Base-by-base conservation (phyloP, 805 yeast genomes). In the Wickerhamomyces pijperi region DNA sequence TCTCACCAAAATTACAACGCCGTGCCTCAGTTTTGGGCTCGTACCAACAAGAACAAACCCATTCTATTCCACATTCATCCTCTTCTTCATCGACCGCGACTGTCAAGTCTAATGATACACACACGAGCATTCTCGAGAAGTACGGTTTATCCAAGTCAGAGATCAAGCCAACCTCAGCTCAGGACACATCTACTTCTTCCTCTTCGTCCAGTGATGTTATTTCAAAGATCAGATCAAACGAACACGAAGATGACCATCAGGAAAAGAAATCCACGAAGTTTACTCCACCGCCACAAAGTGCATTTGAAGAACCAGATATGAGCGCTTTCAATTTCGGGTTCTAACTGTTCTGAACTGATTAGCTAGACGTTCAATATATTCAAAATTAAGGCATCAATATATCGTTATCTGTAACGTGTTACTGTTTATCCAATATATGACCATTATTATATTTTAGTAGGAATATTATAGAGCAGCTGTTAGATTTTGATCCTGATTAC, bases 241-340 rank as follows among this genome's bases (percentile, higher is more conserved):
- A 2, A 39, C 42, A 40, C 4, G 40, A 45, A 13, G 41, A 44
- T 2, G 46, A 21, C 2, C 36, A 33, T 11, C 34, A 36, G 17
- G 31, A 32, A 36, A 38, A 42, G 16, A 43, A 34, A 18, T 32
- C 36, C 5, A 41, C 37, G 9, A 41, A 42, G 17, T 35, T 40
- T 20, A 41, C 46, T 1, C 46, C 53, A 15, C 76, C 81, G 1
- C 78, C 80, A 3, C 61, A 65, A n/a, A 56, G 65, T 3, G 72
- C 70, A 28, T 78, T 77, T 54, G 70, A 68, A 41, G 88, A 80
- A 49, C 85, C 88, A 0, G 87, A 82, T 50, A 78, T 82, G 87
- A 76, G 81, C 54, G 70, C 84, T 0, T 80, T 79, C 50, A 69
- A 68, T 39, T 80, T 79, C 51, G 74, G 69, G 11, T 54, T 53